Conservation (phyloP, 2,329 filamentous ascomycete genomes). For the Pseudocercospora crystallina region DNA sequence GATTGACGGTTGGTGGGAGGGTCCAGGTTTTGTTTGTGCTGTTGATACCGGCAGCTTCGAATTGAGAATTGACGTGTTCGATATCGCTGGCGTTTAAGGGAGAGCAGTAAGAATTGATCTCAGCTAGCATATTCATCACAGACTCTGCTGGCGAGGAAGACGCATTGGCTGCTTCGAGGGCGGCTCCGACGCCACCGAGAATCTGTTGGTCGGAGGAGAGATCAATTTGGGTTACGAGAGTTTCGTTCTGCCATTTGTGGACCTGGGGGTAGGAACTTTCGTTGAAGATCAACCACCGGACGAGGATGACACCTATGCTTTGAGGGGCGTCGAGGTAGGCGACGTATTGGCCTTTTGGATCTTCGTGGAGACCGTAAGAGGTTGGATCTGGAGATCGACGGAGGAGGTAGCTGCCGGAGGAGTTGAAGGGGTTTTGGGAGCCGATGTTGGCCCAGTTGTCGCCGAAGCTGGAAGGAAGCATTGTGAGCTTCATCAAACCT, state of each 20-base stretch:
- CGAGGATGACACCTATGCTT: conserved; percentile 16
- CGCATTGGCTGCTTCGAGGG: conserved; percentile 1
- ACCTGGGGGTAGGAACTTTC: conserved; percentile 4
- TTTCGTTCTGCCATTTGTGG: conserved; percentile 13
- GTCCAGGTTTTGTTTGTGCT: conserved; percentile 11
- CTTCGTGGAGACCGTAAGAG: not conserved
- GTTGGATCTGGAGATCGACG: conserved; percentile 1
- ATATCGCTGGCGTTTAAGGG: conserved; percentile 1
- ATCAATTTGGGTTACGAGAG: not conserved
- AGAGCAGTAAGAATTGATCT: conserved; percentile 6
- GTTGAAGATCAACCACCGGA: conserved; percentile 19
- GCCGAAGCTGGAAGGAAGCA: conserved; percentile 14
- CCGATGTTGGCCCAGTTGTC: conserved; percentile 23
- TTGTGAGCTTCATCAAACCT: too few species aligned
- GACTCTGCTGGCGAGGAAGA: conserved; percentile 6
- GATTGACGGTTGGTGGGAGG: not conserved
- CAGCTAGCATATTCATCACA: conserved; percentile 8
- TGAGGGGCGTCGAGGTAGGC: conserved; percentile 14
- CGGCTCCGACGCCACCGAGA: conserved; percentile 2
- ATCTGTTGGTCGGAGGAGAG: conserved; percentile 1
- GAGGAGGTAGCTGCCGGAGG: conserved; percentile 13
- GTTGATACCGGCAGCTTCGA: conserved; percentile 15
- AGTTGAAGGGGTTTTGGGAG: conserved; percentile 4
- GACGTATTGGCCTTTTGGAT: conserved; percentile 2
- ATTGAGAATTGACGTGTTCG: not conserved